These are phyloP conservation scores for Noccaea bulbosa DNA, from an alignment of 345 rosid genomes.

Conservation along the genomic window DNA sequence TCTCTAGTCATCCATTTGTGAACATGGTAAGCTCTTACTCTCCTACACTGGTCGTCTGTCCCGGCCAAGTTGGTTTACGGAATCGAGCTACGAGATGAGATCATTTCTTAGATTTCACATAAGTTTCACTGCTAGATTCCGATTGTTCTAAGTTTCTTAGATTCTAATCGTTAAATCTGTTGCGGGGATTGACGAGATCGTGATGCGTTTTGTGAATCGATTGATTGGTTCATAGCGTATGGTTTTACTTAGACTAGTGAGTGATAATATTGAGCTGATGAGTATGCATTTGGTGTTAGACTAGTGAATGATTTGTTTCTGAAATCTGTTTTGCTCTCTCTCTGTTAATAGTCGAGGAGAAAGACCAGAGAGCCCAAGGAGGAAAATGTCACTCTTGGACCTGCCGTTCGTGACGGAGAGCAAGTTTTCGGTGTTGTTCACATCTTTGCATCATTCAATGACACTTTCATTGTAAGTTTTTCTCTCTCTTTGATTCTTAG, in stretches of 20 bases:
- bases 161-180: not conserved
- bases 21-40: constrained; percentile 38
- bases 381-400: constrained; percentile 74
- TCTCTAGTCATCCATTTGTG: constrained; percentile 18
- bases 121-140: not conserved
- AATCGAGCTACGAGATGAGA: not conserved
- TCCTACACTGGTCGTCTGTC: not conserved
- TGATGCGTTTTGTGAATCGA: not conserved
- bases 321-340: constrained; percentile 1
- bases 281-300: not conserved
- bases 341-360: constrained; percentile 59
- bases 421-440: constrained; percentile 79
- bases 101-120: not conserved
- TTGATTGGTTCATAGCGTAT: not conserved
- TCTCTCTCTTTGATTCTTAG: not conserved
- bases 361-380: constrained; percentile 84
- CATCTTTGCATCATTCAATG: constrained; percentile 78
- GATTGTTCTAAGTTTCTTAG: not conserved
- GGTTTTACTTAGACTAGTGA: not conserved
- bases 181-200: not conserved
- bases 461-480: constrained; percentile 66
- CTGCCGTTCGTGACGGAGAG: constrained; percentile 79
- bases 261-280: no score
- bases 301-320: constrained; percentile 8
- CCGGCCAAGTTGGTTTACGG: not conserved